Base-by-base conservation (phyloP, 1,139 yeast species). In the Zygosaccharomyces sapae region DNA sequence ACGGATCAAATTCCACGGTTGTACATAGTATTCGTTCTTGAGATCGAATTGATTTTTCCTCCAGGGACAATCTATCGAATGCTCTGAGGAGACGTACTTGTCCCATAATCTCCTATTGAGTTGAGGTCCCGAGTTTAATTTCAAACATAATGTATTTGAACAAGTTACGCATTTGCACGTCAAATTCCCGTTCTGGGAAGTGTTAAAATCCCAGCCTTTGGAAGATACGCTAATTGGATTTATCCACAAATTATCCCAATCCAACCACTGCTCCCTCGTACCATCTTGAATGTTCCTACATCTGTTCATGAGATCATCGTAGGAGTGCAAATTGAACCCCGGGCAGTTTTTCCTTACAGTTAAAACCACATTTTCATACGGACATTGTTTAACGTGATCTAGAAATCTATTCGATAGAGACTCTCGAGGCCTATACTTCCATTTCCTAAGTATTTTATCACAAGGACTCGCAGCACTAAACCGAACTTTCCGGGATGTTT, bases 191-290 rank as follows among this genome's bases (percentile, higher is more conserved):
- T 30, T 18, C n/a, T 34, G 48, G 5, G 43, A 27, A n/a, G 40
- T 12, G 8, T 36, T 8, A 24, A 38, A 40, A 13, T 29, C 41
- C 59, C 59, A 56, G 4, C 62, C 62, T 18, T 51, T 50, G 10
- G 59, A 45, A n/a, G 55, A 55, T 27, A 56, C 25, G 5, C 44
- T 44, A 33, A 56, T 44, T 13, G 57, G 55, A 42, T 56, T 56
- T 30, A 55, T 35, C 47, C 51, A 49, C 16, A 39, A 20, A 10
- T 43, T 47, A 46, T 56, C 55, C 61, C 61, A 57, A 10, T 45
- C 44, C 34, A 51, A 18, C 38, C 41, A 35, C 2, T 39, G 8
- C 2, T 41, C 37, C 37, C 43, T 48, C 3, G 55, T 51, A 2
- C 42, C 50, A 13, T 48, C 49, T 22, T 35, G 48, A 18, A 44